Evolutionary conservation across 257 asterid species (phyloP), one percentile per base, ranked within the genome.

Genomic region (Solanum chilense): DNA sequence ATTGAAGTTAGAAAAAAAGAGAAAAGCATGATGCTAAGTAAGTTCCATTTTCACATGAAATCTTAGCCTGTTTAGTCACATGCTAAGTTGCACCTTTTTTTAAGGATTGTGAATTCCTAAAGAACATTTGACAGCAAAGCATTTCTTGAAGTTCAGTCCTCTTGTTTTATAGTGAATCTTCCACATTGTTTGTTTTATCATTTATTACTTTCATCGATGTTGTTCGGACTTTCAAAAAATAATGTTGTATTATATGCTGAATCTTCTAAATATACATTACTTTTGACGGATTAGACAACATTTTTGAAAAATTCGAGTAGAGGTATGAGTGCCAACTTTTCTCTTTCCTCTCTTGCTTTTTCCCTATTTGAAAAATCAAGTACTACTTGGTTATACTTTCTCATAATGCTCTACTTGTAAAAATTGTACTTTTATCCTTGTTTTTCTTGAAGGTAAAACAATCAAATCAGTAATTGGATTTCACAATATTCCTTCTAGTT

Each of bases 41-140:
- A 77, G 58, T 86, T 84, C 88, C 86, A 84, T 45, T 12, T 39
- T 74, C 84, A 85, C 90, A 82, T 88, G 89, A 84, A 84, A 90
- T 58, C 86, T 87, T 87, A 41, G 85, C 89, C 16, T 75, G 56
- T 33, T 76, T 47, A 68, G n/a, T 86, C 90, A 86, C 87, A 71
- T 66, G 89, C 49, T n/a, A 18, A 85, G 85, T 52, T 81, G 83
- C 81, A 27, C 69, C 83, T 84, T 86, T 82, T 60, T 56, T 78
- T 2, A 47, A 47, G 85, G 44, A 47, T 47, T 1, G 29, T 47
- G 85, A 47, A 80, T 1, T 80, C 85, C 44, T 44, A 18, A 80
- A 47, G 85, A 80, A 80, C 84, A 45, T 27, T 47, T 78, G 84
- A 45, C 66, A 78, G 66, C 84, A 45, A 78, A 29, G 20, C 44